Evolutionary conservation across 805 yeast species (phyloP).

Genomic region (Saturnispora mendoncae): DNA sequence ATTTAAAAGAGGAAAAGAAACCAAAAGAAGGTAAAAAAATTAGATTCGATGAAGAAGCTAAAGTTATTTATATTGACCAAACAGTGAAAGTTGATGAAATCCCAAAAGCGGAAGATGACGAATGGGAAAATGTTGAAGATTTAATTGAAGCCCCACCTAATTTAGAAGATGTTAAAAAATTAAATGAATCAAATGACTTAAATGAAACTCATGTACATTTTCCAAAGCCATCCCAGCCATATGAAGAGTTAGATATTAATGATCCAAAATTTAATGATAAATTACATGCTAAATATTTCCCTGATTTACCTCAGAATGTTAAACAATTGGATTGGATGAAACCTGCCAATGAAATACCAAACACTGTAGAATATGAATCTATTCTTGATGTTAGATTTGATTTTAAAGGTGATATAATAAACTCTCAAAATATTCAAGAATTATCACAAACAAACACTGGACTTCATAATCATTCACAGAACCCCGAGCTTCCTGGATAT

Average conservation of each 20-base stretch:
- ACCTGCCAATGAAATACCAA: slow-evolving; percentile 39
- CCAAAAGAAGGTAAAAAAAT: slow-evolving; percentile 20
- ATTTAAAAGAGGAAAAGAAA: not conserved
- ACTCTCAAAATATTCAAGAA: slow-evolving; percentile 23
- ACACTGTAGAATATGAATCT: slow-evolving; percentile 38
- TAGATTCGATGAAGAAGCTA: slow-evolving; percentile 26
- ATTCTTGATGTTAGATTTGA: slow-evolving; percentile 77
- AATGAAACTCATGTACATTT: slow-evolving; percentile 47
- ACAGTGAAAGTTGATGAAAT: slow-evolving; percentile 8
- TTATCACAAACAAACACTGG: slow-evolving; percentile 37
- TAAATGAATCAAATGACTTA: slow-evolving; percentile 27
- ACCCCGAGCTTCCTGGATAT: slow-evolving; percentile 88
- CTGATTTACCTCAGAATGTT: slow-evolving; percentile 79
- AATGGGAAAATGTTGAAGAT: slow-evolving; percentile 19
- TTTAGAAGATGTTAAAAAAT: slow-evolving; percentile 33
- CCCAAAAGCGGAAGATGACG: slow-evolving; percentile 38
- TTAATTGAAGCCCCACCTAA: slow-evolving; percentile 32
- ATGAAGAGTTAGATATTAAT: slow-evolving; percentile 41
- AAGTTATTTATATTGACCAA: slow-evolving; percentile 23
- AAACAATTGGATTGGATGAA: slow-evolving; percentile 89
- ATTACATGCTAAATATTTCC: slow-evolving; percentile 77
- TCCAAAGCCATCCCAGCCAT: slow-evolving; percentile 39
- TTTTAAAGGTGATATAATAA: slow-evolving; percentile 69
- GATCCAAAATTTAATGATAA: slow-evolving; percentile 75
- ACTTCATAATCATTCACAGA: slow-evolving; percentile 84